Evolutionary conservation across 805 yeast genomes (phyloP).

Genomic region (Starmera caribaea): DNA sequence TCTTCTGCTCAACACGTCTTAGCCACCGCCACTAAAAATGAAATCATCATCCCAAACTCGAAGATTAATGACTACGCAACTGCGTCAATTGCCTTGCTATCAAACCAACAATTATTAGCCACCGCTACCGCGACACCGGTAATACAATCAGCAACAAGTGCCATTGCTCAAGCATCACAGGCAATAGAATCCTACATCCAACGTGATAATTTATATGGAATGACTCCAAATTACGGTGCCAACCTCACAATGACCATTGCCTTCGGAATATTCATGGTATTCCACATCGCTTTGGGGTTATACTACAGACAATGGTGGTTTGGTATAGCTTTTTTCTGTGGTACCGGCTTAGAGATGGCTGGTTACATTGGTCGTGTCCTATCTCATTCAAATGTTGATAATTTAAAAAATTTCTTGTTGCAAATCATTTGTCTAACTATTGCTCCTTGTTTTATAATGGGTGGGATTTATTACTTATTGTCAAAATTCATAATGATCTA

Average conservation of each 20-base stretch:
- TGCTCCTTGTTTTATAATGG: constrained; percentile 81
- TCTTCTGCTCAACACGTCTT: constrained; percentile 6
- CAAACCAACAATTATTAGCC: constrained; percentile 9
- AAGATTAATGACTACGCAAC: background rate
- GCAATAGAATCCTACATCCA: constrained; percentile 3
- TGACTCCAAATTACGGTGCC: constrained; percentile 43
- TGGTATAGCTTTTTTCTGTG: constrained; percentile 43
- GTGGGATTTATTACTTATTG: constrained; percentile 65
- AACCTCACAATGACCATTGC: constrained; percentile 48
- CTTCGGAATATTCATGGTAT: constrained; percentile 36
- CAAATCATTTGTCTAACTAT: constrained; percentile 65
- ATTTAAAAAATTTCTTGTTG: constrained; percentile 37
- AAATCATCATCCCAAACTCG: constrained; percentile 7
- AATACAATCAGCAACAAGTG: constrained; percentile 6
- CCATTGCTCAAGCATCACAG: constrained; percentile 1
- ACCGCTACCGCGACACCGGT: constrained; percentile 7
- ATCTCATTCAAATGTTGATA: constrained; percentile 30
- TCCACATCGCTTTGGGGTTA: constrained; percentile 33
- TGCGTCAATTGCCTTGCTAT: background rate
- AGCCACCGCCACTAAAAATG: constrained; percentile 11
- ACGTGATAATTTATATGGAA: constrained; percentile 24
- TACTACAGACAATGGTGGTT: constrained; percentile 57
- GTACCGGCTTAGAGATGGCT: constrained; percentile 48
- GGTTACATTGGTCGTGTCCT: constrained; percentile 59
- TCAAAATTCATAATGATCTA: constrained; percentile 58